Conservation (phyloP, 768 basidiomycete genomes). For the Hortiboletus flavorubellus region DNA sequence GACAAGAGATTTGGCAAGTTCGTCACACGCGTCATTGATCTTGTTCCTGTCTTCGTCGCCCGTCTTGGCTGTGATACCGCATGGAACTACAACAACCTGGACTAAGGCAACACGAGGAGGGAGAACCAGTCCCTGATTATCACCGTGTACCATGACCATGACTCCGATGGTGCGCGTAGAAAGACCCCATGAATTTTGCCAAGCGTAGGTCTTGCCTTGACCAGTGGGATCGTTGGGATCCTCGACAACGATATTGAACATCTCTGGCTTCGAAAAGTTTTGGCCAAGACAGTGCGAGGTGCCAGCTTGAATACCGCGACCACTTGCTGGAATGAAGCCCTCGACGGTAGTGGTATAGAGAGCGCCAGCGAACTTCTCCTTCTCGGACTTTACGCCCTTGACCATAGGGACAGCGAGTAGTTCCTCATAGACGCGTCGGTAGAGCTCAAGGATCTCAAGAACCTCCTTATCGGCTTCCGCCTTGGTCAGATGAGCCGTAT, state of each 20-base stretch:
- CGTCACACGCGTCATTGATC: conserved; percentile 77
- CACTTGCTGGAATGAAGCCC: conserved; percentile 95
- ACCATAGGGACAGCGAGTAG: conserved; percentile 97
- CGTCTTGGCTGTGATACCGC: conserved; percentile 88
- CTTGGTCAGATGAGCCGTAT: conserved; percentile 91
- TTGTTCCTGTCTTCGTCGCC: conserved; percentile 59
- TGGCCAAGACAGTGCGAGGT: conserved; percentile 98
- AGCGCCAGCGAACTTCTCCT: conserved; percentile 98
- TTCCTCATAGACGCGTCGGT: conserved; percentile 93
- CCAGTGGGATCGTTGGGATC: conserved; percentile 76
- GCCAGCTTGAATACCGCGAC: conserved; percentile 96
- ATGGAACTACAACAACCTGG: conserved; percentile 90
- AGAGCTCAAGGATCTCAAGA: conserved; percentile 90
- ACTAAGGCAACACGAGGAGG: conserved; percentile 95
- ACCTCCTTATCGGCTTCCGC: conserved; percentile 90
- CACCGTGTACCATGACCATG: conserved; percentile 99
- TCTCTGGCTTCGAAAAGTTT: conserved; percentile 93
- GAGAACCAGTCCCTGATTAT: conserved; percentile 94
- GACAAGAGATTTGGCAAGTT: conserved; percentile 70
- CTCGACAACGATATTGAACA: conserved; percentile 98
- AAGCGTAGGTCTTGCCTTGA: conserved; percentile 75
- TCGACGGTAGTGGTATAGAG: conserved; percentile 98
- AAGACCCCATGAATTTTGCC: conserved; percentile 99
- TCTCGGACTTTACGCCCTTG: conserved; percentile 95
- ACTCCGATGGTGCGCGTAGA: conserved; percentile 96